Conservation (phyloP, 495 filamentous ascomycete species). For the Neurospora sp. region DNA sequence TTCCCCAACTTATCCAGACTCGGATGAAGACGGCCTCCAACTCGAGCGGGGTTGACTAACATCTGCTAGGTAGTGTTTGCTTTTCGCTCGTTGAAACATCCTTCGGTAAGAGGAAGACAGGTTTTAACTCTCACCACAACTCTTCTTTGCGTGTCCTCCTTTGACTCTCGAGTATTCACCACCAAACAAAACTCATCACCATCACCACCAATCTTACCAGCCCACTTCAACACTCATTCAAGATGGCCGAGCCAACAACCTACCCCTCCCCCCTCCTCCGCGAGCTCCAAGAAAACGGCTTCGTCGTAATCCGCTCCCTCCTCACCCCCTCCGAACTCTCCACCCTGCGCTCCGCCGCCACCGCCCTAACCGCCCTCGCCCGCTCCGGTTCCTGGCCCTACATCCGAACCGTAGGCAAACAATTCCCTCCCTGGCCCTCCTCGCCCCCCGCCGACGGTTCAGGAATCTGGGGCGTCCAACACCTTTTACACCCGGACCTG, state of each 20-base stretch:
- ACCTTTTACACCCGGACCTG: slow-evolving; percentile 64
- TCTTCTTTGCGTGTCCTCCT: background rate
- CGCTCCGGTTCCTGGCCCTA: slow-evolving; percentile 60
- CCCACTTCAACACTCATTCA: background rate
- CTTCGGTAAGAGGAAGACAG: background rate
- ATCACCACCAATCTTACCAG: background rate
- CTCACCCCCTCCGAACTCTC: slow-evolving; percentile 17
- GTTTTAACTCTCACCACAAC: background rate
- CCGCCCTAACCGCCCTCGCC: slow-evolving; percentile 43
- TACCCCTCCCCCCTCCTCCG: slow-evolving; percentile 13
- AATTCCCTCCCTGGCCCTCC: slow-evolving; percentile 72
- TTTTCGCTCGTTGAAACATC: background rate
- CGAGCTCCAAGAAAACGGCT: slow-evolving; percentile 24
- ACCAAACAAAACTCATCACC: background rate
- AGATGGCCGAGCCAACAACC: background rate
- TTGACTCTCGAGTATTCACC: background rate
- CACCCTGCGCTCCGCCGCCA: slow-evolving; percentile 43
- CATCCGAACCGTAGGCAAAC: slow-evolving; percentile 73
- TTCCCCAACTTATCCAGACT: background rate
- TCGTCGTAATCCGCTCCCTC: slow-evolving; percentile 26
- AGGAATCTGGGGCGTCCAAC: slow-evolving; percentile 82
- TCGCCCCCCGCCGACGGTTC: slow-evolving; percentile 28
- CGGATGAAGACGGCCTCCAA: background rate
- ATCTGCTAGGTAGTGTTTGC: background rate
- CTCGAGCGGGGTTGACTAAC: background rate